phyloP scores from a whole-genome alignment of 228 moss, liverwort and hornwort species.

The Sphagnum fallax region DNA sequence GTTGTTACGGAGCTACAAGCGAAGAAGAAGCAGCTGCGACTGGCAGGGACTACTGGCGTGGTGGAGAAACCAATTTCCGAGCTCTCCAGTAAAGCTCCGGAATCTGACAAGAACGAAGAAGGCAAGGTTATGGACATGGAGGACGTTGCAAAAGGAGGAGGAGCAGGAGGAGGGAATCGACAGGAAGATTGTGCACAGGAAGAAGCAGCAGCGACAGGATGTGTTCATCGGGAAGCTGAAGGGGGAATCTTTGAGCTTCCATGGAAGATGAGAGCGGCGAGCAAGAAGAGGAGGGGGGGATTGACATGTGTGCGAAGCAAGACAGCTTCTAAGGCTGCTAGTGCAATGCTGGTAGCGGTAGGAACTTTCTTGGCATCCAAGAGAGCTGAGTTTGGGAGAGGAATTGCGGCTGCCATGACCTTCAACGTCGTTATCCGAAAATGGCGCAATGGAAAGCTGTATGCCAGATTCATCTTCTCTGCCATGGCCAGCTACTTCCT shows the following conservation, averaged over 20 bases:
- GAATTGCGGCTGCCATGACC: conserved; percentile 26
- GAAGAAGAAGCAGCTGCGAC: conserved; percentile 16
- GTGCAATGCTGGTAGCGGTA: conserved; percentile 48
- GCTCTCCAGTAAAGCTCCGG: too few relatives aligned
- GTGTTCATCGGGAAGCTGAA: too few relatives aligned
- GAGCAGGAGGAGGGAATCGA: too few relatives aligned
- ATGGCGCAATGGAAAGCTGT: conserved; percentile 51
- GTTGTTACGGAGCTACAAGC: conserved; percentile 53
- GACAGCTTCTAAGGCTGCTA: conserved; percentile 24
- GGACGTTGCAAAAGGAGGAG: too few relatives aligned
- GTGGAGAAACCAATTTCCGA: conserved; percentile 30
- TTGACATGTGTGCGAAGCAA: conserved; percentile 14
- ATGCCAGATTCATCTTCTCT: conserved; percentile 30
- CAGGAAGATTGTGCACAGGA: too few relatives aligned
- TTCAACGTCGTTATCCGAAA: conserved; percentile 28
- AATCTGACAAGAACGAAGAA: too few relatives aligned
- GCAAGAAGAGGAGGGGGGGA: conserved; percentile 4
- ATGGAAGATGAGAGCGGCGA: conserved; percentile 8
- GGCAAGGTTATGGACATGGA: too few relatives aligned
- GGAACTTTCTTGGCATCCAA: conserved; percentile 27
- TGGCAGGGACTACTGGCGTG: conserved; percentile 14
- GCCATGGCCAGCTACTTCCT: conserved; percentile 33
- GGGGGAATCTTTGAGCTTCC: conserved; percentile 1
- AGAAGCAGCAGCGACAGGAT: too few relatives aligned
- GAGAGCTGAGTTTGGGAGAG: conserved; percentile 28